Evolutionary conservation across 2,329 filamentous ascomycete species (phyloP).

Genomic region (Magnaporthiopsis rhizophila): DNA sequence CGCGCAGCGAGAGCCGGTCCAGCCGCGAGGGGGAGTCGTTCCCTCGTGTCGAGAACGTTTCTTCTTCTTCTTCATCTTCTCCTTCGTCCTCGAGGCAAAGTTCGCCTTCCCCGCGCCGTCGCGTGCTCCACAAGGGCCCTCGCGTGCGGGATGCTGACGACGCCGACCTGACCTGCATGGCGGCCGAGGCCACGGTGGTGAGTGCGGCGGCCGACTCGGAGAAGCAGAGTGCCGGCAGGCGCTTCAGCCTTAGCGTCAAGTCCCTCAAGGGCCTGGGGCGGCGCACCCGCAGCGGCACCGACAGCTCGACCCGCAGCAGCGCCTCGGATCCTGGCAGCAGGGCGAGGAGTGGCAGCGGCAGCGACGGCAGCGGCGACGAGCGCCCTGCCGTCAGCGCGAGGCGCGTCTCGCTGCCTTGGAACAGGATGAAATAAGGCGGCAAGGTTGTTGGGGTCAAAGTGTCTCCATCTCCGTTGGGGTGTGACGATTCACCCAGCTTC

Average conservation of each 20-base stretch:
- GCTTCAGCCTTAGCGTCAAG: background rate
- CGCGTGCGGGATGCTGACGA: background rate
- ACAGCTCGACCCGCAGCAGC: background rate
- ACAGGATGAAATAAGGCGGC: background rate
- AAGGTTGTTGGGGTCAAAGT: background rate
- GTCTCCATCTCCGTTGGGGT: background rate
- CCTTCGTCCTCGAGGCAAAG: background rate
- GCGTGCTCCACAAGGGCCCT: background rate
- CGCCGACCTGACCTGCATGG: background rate
- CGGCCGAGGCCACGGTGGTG: background rate
- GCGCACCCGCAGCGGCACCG: background rate
- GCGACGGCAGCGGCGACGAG: background rate
- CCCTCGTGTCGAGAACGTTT: background rate
- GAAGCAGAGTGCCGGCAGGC: background rate
- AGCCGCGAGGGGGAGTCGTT: background rate
- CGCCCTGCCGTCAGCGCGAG: background rate
- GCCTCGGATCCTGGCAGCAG: background rate
- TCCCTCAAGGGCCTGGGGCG: background rate
- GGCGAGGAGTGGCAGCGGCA: background rate
- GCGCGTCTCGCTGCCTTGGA: background rate
- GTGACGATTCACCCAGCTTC: no score
- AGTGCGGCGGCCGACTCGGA: background rate
- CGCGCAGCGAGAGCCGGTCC: background rate
- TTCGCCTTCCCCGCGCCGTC: background rate
- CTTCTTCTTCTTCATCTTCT: background rate